Base-by-base conservation (phyloP, 1,284 basidiomycete species). In the Cystobasidium sp. region DNA sequence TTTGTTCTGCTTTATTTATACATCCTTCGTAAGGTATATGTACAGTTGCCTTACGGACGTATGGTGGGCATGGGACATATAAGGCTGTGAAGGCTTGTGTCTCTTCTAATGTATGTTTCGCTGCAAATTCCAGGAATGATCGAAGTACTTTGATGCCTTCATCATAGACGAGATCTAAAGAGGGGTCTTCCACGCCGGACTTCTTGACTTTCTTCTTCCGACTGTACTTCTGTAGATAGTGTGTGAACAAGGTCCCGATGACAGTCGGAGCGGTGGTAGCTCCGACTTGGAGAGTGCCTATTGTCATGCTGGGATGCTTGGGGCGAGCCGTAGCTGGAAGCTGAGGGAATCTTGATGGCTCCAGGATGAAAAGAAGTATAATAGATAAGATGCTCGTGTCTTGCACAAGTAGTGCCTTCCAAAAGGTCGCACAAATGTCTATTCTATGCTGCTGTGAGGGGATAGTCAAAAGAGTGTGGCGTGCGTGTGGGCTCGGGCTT, bases 31-130 rank as follows among this genome's bases (percentile, higher is more conserved):
- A 70, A 0, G 83, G 81, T 43, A 85, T 80, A 0, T 78, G 78
- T 16, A 82, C 83, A n/a, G 81, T 77, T 16, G 80, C 70, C 46
- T 80, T 76, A 31, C 78, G 76, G 4, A 84, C 82, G 82, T 83
- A 84, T 44, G 76, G 79, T 77, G 78, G 72, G n/a, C 43, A 59
- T 44, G 62, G 43, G 6, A 75, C 64, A 47, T 22, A 51, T 41
- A 61, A 43, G 20, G 75, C 67, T 70, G 83, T 84, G 75, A 83
- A 84, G 6, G 79, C 78, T 75, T 85, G 84, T 18, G 84, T 80
- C 62, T 84, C 83, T 67, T 83, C 83, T 9, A 85, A 81, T 39
- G 80, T 80, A 76, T 82, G 68, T 47, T 63, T 77, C 4, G 77
- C 72, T 2, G 78, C 76, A 31, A 76, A 78, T 10, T 70, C 64